Evolutionary conservation across 164 flowering plant genomes (phyloP), one percentile per base, ranked within the genome.

Genomic region (Macadamia tetraphylla): DNA sequence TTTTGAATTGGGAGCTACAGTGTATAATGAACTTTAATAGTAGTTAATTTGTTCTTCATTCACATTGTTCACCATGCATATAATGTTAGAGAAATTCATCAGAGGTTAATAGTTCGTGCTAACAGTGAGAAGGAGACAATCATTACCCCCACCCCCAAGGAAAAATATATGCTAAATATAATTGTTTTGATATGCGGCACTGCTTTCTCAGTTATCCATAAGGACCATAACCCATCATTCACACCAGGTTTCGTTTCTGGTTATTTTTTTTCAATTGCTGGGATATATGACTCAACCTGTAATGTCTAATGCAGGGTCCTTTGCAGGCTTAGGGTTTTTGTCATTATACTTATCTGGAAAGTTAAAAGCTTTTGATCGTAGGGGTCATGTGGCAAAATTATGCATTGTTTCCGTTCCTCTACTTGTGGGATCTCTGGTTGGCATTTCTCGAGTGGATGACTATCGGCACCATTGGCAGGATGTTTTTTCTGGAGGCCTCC

Each of bases 311-410:
- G 68, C 63, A 70, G 73, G 70, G 70, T 66, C 74, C 30, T 71
- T 71, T 53, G 70, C 74, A 44, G 74, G 74, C 40, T 64, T 71
- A 9, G 66, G 57, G 52, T 71, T 71, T 66, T 69, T 71, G 52
- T 65, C 74, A 49, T 49, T 65, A 11, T 66, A 71, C 32, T 66
- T 71, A 32, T 52, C 70, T 23, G 74, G 74, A 53, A 71, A 71
- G 48, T 60, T 66, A 15, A 71, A 44, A 35, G 70, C 51, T 29
- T 71, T 66, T 66, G 70, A 71, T 56, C 61, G 56, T 11, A 71
- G 61, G 14, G 70, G 70, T 0, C 69, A 66, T 66, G 61, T 66
- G 42, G 64, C 58, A 7, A 71, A 65, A 52, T 13, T 71, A 60
- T 71, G 74, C 65, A 44, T 71, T 18, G 61, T 64, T 29, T 9